Percentiles rank a stretch among this genome's conserved stretches.
phyloP scores from a whole-genome alignment of 1,284 basidiomycete species.

The Pascua sp. region DNA sequence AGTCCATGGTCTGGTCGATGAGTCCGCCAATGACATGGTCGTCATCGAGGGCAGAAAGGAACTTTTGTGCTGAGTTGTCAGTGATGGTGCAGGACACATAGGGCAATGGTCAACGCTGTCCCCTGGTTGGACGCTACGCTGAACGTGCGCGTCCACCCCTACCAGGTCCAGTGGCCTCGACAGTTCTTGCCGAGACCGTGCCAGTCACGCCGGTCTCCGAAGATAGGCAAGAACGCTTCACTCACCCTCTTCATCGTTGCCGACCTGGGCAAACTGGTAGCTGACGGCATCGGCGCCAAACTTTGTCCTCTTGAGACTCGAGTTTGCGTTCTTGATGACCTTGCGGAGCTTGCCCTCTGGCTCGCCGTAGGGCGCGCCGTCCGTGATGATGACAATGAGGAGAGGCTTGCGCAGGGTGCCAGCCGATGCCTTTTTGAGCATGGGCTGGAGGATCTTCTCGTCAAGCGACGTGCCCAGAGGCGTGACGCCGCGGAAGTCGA shows the following conservation, averaged over 20 bases:
- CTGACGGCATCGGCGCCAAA: conserved; percentile 53
- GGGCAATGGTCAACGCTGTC: no score
- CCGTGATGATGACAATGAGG: conserved; percentile 50
- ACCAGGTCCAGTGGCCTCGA: no score
- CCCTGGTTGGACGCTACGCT: no score
- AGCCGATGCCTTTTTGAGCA: conserved; percentile 48
- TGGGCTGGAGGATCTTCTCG: conserved; percentile 51
- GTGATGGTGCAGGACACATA: no score
- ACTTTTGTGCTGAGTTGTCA: conserved; percentile 47
- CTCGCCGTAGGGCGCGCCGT: conserved; percentile 51
- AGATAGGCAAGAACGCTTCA: background rate
- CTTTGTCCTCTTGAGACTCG: conserved; percentile 42
- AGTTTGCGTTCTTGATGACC: conserved; percentile 47
- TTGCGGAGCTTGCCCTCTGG: conserved; percentile 45
- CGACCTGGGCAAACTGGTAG: conserved; percentile 53
- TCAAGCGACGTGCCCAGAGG: conserved; percentile 50
- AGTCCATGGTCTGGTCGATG: conserved; percentile 50
- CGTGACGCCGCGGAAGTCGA: conserved; percentile 51
- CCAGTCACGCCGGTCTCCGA: no score
- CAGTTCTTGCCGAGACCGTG: no score
- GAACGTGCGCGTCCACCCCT: no score
- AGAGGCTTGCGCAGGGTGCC: conserved; percentile 51
- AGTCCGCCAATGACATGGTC: conserved; percentile 49
- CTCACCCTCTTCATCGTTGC: conserved; percentile 32
- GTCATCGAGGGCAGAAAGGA: conserved; percentile 51